phyloP scores from a whole-genome alignment of 78 protist species.

The Dictyostelium capitatum region DNA sequence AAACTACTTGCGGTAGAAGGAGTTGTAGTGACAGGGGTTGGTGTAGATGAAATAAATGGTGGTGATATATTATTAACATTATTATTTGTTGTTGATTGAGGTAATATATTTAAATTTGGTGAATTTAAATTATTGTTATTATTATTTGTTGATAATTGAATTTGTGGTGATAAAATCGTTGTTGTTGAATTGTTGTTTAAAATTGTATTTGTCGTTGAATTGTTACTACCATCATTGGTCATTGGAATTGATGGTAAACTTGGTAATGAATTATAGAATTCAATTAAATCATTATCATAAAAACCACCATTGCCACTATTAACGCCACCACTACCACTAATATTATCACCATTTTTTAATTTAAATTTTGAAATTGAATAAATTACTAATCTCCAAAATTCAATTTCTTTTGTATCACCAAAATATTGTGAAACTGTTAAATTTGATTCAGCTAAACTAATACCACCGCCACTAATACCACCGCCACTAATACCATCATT shows the following conservation, averaged over 20 bases:
- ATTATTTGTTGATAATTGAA: neutral
- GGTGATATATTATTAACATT: neutral
- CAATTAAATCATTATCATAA: conserved; percentile 35
- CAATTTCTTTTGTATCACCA: conserved; percentile 55
- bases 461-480: too few species aligned
- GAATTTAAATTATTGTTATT: neutral
- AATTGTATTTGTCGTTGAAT: neutral
- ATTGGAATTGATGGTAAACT: conserved; percentile 29
- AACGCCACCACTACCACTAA: neutral
- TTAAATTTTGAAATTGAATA: neutral
- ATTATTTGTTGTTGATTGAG: neutral
- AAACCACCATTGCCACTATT: too few species aligned
- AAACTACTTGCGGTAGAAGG: neutral
- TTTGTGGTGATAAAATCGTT: neutral
- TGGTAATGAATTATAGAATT: conserved; percentile 29
- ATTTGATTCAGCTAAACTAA: conserved; percentile 10
- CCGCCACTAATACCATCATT: too few species aligned
- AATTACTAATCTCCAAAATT: conserved; percentile 60
- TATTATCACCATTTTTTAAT: neutral
- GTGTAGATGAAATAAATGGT: neutral
- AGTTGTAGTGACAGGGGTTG: neutral
- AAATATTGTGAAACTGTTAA: conserved; percentile 51
- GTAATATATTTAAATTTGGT: neutral
- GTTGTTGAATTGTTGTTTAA: neutral
- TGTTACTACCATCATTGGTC: neutral